phyloP scores from a whole-genome alignment of 352 stramenopile genomes.

The Globisporangium sylvaticum region DNA sequence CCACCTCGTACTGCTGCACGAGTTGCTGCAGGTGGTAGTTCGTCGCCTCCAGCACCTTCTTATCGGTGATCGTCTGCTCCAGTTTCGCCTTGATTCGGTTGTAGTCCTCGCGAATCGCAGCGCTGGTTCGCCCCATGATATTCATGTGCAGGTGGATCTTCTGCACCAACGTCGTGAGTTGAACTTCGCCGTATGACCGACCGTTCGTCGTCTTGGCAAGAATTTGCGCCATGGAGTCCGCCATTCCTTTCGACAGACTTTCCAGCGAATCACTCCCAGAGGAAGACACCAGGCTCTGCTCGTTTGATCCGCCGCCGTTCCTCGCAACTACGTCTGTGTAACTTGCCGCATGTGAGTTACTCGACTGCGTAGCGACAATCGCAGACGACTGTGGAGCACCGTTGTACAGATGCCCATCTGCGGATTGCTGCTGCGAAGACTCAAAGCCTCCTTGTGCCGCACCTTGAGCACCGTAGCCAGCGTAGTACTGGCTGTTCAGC shows the following conservation, averaged over 20 bases:
- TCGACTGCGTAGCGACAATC: conserved; percentile 11
- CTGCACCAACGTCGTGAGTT: conserved; percentile 33
- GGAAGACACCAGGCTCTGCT: conserved; percentile 13
- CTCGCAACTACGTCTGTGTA: conserved; percentile 25
- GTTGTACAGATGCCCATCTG: conserved; percentile 17
- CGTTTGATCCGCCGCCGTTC: background rate
- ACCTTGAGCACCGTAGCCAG: background rate
- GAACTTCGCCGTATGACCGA: conserved; percentile 27
- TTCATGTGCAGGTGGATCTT: conserved; percentile 42
- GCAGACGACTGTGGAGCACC: conserved; percentile 6
- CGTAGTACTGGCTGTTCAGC: conserved; percentile 15
- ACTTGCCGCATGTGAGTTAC: conserved; percentile 13
- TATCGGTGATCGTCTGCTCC: conserved; percentile 32
- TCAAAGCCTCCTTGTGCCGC: conserved; percentile 8
- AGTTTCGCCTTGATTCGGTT: conserved; percentile 30
- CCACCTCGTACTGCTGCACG: conserved; percentile 30
- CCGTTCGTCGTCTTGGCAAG: conserved; percentile 27
- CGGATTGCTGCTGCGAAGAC: conserved; percentile 6
- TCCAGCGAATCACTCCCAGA: conserved; percentile 22
- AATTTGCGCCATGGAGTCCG: conserved; percentile 36
- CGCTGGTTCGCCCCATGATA: conserved; percentile 37
- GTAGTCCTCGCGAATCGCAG: conserved; percentile 32
- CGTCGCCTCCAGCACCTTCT: conserved; percentile 25
- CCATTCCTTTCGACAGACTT: conserved; percentile 27
- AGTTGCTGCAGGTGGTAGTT: conserved; percentile 26